These are phyloP conservation scores for Fusarium temperatum DNA, from an alignment of 2,329 filamentous ascomycete genomes.

Conservation along the genomic window DNA sequence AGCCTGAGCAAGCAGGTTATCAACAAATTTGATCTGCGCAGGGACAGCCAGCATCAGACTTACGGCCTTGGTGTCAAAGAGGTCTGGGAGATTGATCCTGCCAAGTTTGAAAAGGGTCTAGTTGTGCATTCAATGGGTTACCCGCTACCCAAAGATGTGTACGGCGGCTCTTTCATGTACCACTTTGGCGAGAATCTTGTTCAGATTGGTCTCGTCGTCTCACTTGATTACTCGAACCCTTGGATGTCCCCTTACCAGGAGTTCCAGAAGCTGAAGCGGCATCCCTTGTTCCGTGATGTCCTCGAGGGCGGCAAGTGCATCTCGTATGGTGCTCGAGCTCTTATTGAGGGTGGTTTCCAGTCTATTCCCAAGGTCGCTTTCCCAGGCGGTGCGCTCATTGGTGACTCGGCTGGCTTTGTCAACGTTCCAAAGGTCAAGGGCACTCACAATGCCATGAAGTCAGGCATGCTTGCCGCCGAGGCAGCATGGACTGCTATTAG, in stretches of 20 bases:
- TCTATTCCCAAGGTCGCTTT: slow-evolving; percentile 98
- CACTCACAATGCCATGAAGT: slow-evolving; percentile 97
- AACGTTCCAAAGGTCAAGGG: slow-evolving; percentile 99
- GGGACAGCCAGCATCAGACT: slow-evolving; percentile 91
- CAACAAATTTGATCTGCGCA: slow-evolving; percentile 90
- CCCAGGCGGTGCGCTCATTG: slow-evolving; percentile 93
- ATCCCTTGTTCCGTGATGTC: slow-evolving; percentile 85
- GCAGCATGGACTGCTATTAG: slow-evolving; percentile 82
- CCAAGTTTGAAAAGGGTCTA: slow-evolving; percentile 88
- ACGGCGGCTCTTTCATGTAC: slow-evolving; percentile 99
- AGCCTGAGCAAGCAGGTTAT: slow-evolving; percentile 94
- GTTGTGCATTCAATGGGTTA: slow-evolving; percentile 94
- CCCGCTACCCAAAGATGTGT: slow-evolving; percentile 86
- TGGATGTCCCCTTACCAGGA: slow-evolving; percentile 96
- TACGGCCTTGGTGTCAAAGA: slow-evolving; percentile 96
- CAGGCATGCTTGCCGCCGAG: slow-evolving; percentile 94
- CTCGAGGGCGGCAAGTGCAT: slow-evolving; percentile 98
- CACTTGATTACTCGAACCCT: slow-evolving; percentile 94
- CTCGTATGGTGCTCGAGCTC: slow-evolving; percentile 89
- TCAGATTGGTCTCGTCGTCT: slow-evolving; percentile 88
- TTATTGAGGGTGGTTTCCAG: slow-evolving; percentile 96
- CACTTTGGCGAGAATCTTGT: slow-evolving; percentile 99
- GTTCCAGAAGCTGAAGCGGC: slow-evolving; percentile 98
- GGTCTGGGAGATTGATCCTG: slow-evolving; percentile 94
- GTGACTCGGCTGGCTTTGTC: slow-evolving; percentile 94